Conservation (phyloP, 2,329 filamentous ascomycete species). For the Colletotrichum gigasporum region DNA sequence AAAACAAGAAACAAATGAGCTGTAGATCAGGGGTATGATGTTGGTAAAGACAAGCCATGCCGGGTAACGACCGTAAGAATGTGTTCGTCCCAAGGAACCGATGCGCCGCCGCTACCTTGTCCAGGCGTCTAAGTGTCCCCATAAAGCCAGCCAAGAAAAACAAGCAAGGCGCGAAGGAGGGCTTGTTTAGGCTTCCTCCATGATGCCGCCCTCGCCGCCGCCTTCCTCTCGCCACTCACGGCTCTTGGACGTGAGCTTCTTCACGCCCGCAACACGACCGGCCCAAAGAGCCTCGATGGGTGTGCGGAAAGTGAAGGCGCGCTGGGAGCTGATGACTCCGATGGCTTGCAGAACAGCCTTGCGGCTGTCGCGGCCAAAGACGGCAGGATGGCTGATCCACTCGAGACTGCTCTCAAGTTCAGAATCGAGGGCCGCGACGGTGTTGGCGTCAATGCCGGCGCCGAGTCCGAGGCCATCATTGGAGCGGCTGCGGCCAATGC, state of each 20-base stretch:
- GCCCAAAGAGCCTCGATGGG: constrained; percentile 92
- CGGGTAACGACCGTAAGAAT: constrained; percentile 23
- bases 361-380: constrained; percentile 91
- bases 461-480: constrained; percentile 67
- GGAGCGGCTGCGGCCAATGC: constrained; percentile 61
- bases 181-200: constrained; percentile 62
- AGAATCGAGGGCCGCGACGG: constrained; percentile 86
- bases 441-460: constrained; percentile 83
- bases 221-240: constrained; percentile 92
- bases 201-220: constrained; percentile 75
- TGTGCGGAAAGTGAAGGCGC: constrained; percentile 92
- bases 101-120: constrained; percentile 19
- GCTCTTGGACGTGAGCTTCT: constrained; percentile 81
- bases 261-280: constrained; percentile 81
- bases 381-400: constrained; percentile 97
- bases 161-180: constrained; percentile 10
- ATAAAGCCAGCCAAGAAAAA: constrained; percentile 22
- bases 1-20: constrained; percentile 18
- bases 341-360: constrained; percentile 97
- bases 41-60: constrained; percentile 22
- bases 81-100: constrained; percentile 14
- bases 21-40: constrained; percentile 30
- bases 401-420: constrained; percentile 92
- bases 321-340: constrained; percentile 93
- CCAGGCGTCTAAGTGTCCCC: constrained; percentile 9